These are phyloP conservation scores for Globisporangium middletonii DNA, from an alignment of 352 stramenopile species.

Conservation along the genomic window DNA sequence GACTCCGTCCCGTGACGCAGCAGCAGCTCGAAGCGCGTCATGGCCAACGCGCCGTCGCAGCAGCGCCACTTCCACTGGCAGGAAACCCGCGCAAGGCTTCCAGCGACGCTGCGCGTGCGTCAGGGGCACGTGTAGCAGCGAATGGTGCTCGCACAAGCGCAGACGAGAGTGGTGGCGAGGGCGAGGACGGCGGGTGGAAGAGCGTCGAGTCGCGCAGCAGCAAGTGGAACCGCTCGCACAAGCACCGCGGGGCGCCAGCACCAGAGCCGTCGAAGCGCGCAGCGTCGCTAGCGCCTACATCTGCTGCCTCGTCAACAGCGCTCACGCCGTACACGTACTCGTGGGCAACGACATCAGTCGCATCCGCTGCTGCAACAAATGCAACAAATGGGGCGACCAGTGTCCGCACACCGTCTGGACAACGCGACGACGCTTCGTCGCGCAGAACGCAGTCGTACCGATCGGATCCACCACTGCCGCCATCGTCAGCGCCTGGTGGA, in stretches of 20 bases:
- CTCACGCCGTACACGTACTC: conserved; percentile 5
- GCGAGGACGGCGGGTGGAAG: conserved; percentile 10
- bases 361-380: conserved; percentile 1
- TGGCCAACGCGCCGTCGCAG: conserved; percentile 1
- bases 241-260: not conserved
- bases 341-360: conserved; percentile 8
- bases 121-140: not conserved
- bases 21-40: conserved; percentile 14
- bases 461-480: not conserved
- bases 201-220: conserved; percentile 11
- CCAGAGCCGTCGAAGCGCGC: not conserved
- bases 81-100: too few species aligned
- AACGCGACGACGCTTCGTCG: conserved; percentile 3
- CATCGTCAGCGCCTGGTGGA: too few species aligned
- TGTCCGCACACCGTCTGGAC: not conserved
- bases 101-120: not conserved
- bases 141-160: not conserved
- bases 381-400: not conserved
- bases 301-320: not conserved
- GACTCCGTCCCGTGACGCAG: conserved; percentile 12
- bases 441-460: not conserved
- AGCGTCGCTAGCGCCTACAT: not conserved
- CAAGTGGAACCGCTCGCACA: conserved; percentile 11
- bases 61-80: not conserved
- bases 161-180: conserved; percentile 1